Conservation (phyloP, 352 stramenopile species). For the Phytopythium oedochilum region DNA sequence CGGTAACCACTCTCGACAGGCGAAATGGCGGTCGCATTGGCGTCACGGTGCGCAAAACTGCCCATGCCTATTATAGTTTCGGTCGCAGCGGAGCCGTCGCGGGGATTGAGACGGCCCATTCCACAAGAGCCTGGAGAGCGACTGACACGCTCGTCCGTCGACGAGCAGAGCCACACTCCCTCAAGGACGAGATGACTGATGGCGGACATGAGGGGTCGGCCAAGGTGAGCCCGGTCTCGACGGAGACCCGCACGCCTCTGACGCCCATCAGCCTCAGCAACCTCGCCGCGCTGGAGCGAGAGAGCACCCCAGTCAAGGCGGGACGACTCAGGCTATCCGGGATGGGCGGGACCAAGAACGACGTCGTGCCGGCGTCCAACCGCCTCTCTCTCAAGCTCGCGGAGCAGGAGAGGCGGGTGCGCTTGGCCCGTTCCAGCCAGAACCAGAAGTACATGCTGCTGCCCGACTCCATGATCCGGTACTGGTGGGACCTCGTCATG, state of each 20-base stretch:
- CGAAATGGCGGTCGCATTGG: too few species aligned
- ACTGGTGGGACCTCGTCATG: slow-evolving; percentile 50
- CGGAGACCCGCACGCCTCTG: not conserved
- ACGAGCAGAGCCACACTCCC: too few species aligned
- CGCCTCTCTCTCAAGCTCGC: slow-evolving; percentile 50
- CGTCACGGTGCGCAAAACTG: too few species aligned
- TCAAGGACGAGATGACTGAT: not conserved
- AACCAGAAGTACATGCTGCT: slow-evolving; percentile 44
- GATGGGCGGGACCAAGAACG: slow-evolving; percentile 15
- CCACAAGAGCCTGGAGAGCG: too few species aligned
- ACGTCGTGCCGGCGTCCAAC: slow-evolving; percentile 49
- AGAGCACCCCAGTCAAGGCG: slow-evolving; percentile 8
- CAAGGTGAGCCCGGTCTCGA: not conserved
- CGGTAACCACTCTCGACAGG: too few species aligned
- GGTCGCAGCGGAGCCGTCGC: too few species aligned
- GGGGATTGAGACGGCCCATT: too few species aligned
- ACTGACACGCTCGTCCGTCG: too few species aligned
- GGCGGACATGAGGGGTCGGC: not conserved
- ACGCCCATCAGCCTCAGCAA: not conserved
- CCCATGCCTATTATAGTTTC: too few species aligned
- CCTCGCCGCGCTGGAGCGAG: not conserved
- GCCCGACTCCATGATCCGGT: slow-evolving; percentile 35
- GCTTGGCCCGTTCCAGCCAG: slow-evolving; percentile 17
- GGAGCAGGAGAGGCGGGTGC: slow-evolving; percentile 42
- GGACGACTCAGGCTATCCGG: slow-evolving; percentile 14